Percentiles rank a stretch among this genome's conserved stretches.
These are phyloP conservation scores for Wickerhamomyces xylosicus DNA, from an alignment of 805 yeast species.

Conservation along the genomic window DNA sequence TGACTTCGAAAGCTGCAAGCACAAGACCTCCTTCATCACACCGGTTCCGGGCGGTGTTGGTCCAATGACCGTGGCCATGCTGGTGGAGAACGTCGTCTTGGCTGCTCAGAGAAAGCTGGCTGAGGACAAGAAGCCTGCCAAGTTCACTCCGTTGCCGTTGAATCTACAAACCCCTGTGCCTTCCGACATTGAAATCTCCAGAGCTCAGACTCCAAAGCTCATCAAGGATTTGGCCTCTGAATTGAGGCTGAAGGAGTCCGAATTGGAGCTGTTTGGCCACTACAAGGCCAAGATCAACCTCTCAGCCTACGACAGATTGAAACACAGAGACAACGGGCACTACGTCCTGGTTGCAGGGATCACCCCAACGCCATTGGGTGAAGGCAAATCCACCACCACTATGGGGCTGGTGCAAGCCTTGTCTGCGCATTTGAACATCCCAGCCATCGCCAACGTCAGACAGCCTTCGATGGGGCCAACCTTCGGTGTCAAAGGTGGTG, in stretches of 20 bases:
- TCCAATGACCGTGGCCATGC: slow-evolving; percentile 84
- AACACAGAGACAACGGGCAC: slow-evolving; percentile 52
- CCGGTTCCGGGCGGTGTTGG: slow-evolving; percentile 93
- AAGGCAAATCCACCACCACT: slow-evolving; percentile 79
- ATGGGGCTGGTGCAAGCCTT: slow-evolving; percentile 75
- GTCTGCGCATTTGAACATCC: slow-evolving; percentile 61
- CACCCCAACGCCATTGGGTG: slow-evolving; percentile 81
- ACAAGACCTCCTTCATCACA: slow-evolving; percentile 55
- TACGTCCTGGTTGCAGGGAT: slow-evolving; percentile 75
- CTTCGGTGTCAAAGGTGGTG: slow-evolving; percentile 84
- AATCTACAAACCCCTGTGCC: slow-evolving; percentile 60
- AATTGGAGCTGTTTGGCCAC: slow-evolving; percentile 66
- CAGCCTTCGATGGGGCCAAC: slow-evolving; percentile 90
- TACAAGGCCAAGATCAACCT: slow-evolving; percentile 70
- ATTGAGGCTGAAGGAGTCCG: slow-evolving; percentile 55
- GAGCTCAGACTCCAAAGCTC: slow-evolving; percentile 64
- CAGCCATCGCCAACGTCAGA: slow-evolving; percentile 73
- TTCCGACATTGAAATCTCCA: slow-evolving; percentile 68
- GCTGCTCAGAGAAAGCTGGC: slow-evolving; percentile 46
- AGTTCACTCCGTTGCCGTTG: slow-evolving; percentile 43
- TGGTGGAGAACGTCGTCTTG: slow-evolving; percentile 58
- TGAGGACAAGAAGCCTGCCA: slow-evolving; percentile 16
- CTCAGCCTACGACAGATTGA: slow-evolving; percentile 48
- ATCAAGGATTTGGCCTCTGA: slow-evolving; percentile 61
- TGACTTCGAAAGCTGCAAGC: slow-evolving; percentile 37